These are phyloP conservation scores for Poronia punctata DNA, from an alignment of 495 filamentous ascomycete species.

Conservation along the genomic window DNA sequence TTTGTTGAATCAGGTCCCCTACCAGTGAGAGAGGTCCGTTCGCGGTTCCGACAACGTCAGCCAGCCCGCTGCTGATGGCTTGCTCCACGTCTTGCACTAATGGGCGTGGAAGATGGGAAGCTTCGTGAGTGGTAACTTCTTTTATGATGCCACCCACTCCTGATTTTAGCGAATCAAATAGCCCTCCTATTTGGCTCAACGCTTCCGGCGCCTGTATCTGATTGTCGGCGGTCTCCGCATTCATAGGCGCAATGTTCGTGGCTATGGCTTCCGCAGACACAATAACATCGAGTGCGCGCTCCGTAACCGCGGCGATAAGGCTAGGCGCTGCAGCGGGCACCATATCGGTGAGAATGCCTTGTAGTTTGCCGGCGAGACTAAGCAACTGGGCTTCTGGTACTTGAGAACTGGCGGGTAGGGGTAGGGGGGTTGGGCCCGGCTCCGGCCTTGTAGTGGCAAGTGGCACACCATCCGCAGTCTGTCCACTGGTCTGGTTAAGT, in stretches of 20 bases:
- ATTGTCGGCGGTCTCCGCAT: constrained; percentile 1
- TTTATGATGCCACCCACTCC: constrained; percentile 7
- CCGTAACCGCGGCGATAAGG: constrained; percentile 10
- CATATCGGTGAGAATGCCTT: constrained; percentile 5
- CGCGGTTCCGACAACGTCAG: constrained; percentile 5
- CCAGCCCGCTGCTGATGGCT: constrained; percentile 8
- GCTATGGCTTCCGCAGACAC: constrained; percentile 11
- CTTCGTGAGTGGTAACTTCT: constrained; percentile 3
- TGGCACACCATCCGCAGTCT: constrained; percentile 8
- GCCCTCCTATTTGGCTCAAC: constrained; percentile 6
- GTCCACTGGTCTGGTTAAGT: constrained; percentile 2
- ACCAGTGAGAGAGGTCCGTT: constrained; percentile 10
- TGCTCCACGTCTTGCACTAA: constrained; percentile 2
- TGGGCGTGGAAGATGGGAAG: constrained; percentile 4
- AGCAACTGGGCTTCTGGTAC: constrained; percentile 7
- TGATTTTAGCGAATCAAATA: constrained; percentile 10
- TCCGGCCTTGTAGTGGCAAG: constrained; percentile 6
- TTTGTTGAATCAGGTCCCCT: constrained; percentile 9
- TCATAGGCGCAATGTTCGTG: constrained; percentile 8
- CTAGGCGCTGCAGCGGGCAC: constrained; percentile 4
- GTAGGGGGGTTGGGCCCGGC: constrained; percentile 4
- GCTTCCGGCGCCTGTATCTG: constrained; percentile 11
- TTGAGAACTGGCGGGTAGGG: constrained; percentile 6
- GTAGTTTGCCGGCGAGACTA: constrained; percentile 4
- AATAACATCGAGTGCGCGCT: constrained; percentile 5